Evolutionary conservation across 768 basidiomycete species (phyloP).

Genomic region (Russula sp.): DNA sequence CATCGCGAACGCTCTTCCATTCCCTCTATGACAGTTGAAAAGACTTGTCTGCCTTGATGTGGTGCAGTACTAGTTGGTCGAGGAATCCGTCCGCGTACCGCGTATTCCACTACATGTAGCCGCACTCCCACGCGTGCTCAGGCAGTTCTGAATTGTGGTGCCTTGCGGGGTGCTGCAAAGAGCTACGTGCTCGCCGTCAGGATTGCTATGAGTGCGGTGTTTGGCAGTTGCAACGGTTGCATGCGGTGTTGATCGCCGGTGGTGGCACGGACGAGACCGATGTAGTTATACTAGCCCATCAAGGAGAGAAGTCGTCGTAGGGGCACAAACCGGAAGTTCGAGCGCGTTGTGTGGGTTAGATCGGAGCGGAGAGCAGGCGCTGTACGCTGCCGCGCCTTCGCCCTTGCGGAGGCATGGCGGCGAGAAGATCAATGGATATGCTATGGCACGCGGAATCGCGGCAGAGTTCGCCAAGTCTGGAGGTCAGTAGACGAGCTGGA

Average conservation of each 20-base stretch:
- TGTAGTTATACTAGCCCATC: not conserved
- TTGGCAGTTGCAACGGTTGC: slow-evolving; percentile 23
- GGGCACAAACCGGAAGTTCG: slow-evolving; percentile 15
- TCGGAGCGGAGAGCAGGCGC: slow-evolving; percentile 27
- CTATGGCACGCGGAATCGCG: slow-evolving; percentile 17
- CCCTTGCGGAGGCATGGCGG: not conserved
- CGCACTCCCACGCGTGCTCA: slow-evolving; percentile 16
- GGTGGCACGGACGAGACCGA: slow-evolving; percentile 15
- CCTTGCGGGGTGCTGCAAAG: slow-evolving; percentile 27
- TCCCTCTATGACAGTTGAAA: slow-evolving; percentile 3
- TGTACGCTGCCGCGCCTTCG: slow-evolving; percentile 10
- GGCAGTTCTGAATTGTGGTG: slow-evolving; percentile 14
- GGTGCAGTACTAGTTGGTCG: slow-evolving; percentile 1
- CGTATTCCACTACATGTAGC: slow-evolving; percentile 8
- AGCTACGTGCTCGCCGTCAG: slow-evolving; percentile 26
- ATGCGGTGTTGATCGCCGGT: slow-evolving; percentile 11
- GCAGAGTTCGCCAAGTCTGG: slow-evolving; percentile 8
- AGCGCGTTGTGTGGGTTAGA: slow-evolving; percentile 1
- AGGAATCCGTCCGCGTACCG: slow-evolving; percentile 5
- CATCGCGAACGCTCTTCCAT: slow-evolving; percentile 13
- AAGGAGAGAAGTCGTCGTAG: slow-evolving; percentile 13
- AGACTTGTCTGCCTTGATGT: not conserved
- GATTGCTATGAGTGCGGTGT: slow-evolving; percentile 8
- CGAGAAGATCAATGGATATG: slow-evolving; percentile 15
- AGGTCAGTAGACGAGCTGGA: slow-evolving; percentile 3